A percentile compares a stretch with the other conserved stretches of the same genome.
These are phyloP conservation scores for Polyrhizophydium stewartii DNA, from an alignment of 371 early-diverging fungal genomes.

Conservation along the genomic window DNA sequence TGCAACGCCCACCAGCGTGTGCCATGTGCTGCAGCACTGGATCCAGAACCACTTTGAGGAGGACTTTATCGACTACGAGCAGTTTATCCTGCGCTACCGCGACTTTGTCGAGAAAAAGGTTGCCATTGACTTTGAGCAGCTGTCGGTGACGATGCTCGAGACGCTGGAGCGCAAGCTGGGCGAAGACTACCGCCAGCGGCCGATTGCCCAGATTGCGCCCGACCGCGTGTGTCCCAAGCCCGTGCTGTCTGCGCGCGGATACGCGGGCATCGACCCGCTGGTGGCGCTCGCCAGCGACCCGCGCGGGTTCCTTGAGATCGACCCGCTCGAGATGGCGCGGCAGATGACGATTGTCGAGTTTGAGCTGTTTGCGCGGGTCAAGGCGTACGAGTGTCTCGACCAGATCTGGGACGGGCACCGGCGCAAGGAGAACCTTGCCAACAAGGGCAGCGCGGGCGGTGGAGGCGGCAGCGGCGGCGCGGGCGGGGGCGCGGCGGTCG, in stretches of 20 bases:
- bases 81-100: constrained; percentile 23
- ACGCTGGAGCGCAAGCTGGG: constrained; percentile 19
- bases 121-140: constrained; percentile 29
- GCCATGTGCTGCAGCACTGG: constrained; percentile 36
- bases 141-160: constrained; percentile 20
- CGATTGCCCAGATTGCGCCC: not conserved
- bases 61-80: constrained; percentile 37
- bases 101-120: constrained; percentile 39
- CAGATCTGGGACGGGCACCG: constrained; percentile 47
- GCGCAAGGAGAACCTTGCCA: constrained; percentile 32
- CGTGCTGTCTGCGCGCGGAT: not conserved
- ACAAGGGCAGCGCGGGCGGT: not conserved
- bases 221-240: not conserved
- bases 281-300: not conserved
- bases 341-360: constrained; percentile 45
- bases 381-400: constrained; percentile 43
- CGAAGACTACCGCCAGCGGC: not conserved
- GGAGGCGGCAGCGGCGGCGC: not conserved
- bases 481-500: no score
- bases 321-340: constrained; percentile 49
- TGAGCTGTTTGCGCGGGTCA: constrained; percentile 28
- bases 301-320: constrained; percentile 38
- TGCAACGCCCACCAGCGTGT: constrained; percentile 21
- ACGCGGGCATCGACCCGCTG: not conserved
- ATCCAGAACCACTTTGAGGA: constrained; percentile 41